Evolutionary conservation across 768 basidiomycete genomes (phyloP), one percentile per base, ranked within the genome.

Genomic region (Rubroboletus pulcherrimus): DNA sequence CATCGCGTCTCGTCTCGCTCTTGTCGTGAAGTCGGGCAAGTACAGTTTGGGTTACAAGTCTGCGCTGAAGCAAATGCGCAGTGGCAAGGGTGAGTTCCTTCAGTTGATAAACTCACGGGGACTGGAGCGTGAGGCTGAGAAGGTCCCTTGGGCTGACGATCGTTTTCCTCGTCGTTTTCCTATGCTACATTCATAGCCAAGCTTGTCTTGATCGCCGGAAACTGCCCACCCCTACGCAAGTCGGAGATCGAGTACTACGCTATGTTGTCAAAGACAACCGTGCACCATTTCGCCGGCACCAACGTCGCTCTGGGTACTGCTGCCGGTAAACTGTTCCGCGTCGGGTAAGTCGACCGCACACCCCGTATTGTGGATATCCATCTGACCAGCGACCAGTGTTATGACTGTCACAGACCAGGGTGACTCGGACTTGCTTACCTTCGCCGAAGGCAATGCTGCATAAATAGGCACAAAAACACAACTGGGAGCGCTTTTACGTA

Each of bases 191-290:
- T 38, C 50, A 53, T 71, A 99, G 96, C 96, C 76, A 98, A 97
- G 79, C 92, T 99, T 65, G 89, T 99, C 71, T 79, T 99, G 74
- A 97, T 99, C 71, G 93, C 96, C 68, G 95, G 93, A 65, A 99
- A 99, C 80, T 97, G 94, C 80, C 97, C 97, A 55, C 97, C 97
- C 60, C 85, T 99, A 60, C 93, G 97, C 75, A 97, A 97, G 76
- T 98, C 96, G 58, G 97, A 99, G 82, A 83, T 99, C 56, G 97
- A 99, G 81, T 99, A 98, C 82, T 99, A 98, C 73, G 97, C 94
- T 78, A 97, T 97, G 95, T 83, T 99, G 73, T 97, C 94, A 64
- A 99, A 99, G 82, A 98, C 96, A 55, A 86, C 91, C 55, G 96
- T 98, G 54, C 97, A 98, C 78, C 95, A 98, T 80, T 99, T 97